These are phyloP conservation scores for Moesziomyces globuligerus DNA, from an alignment of 1,284 basidiomycete species.

Conservation along the genomic window DNA sequence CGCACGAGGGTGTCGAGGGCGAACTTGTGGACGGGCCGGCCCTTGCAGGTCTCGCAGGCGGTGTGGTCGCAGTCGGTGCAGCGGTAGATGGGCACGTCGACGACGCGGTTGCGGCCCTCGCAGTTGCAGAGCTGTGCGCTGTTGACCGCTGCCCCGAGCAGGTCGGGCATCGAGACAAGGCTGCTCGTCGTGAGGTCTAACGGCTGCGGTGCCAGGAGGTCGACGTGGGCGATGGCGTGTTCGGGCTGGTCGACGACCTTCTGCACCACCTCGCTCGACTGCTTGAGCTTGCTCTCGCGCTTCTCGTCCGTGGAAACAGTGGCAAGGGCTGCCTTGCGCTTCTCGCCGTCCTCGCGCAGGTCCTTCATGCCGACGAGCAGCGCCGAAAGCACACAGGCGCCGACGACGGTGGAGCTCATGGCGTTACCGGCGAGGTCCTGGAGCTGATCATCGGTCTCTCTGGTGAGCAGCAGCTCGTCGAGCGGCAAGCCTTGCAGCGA, in stretches of 20 bases:
- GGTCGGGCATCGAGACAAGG: constrained; percentile 60
- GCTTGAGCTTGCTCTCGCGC: constrained; percentile 72
- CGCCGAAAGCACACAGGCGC: constrained; percentile 85
- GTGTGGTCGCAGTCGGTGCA: constrained; percentile 82
- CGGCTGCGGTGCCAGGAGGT: constrained; percentile 27
- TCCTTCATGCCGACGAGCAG: constrained; percentile 69
- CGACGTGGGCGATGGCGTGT: constrained; percentile 70
- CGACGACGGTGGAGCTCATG: constrained; percentile 94
- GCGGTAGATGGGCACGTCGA: constrained; percentile 73
- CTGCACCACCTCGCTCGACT: constrained; percentile 68
- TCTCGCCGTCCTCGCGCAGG: constrained; percentile 29
- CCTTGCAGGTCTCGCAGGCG: constrained; percentile 85
- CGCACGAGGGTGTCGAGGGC: constrained; percentile 69
- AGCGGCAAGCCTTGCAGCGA: constrained; percentile 93
- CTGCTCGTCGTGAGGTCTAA: constrained; percentile 42
- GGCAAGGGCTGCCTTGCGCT: constrained; percentile 12
- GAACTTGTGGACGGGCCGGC: constrained; percentile 86
- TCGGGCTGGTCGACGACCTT: constrained; percentile 68
- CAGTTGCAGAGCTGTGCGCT: constrained; percentile 85
- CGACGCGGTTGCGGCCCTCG: constrained; percentile 82
- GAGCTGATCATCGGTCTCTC: constrained; percentile 91
- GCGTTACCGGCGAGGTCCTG: constrained; percentile 95
- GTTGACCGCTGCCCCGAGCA: constrained; percentile 76
- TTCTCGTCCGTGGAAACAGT: constrained; percentile 71
- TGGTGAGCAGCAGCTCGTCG: constrained; percentile 87